Evolutionary conservation across 768 basidiomycete genomes (phyloP), one percentile per base, ranked within the genome.

Genomic region (Paxillus ammoniavirescens): DNA sequence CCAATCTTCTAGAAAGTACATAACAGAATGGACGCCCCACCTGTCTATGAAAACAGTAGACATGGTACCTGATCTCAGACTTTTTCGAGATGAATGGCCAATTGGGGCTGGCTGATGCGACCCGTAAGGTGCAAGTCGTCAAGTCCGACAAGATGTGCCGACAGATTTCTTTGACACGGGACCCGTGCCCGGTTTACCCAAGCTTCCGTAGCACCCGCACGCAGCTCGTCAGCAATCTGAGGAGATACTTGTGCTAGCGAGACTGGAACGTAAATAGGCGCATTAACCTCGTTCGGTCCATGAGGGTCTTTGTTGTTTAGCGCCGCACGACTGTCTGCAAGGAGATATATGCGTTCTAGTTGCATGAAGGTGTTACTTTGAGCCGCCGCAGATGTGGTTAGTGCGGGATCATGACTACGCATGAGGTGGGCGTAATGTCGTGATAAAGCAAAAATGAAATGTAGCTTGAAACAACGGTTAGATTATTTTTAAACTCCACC

Each of bases 381-480:
- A 26, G 3, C 26, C 26, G 3, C 21, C 21, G 21, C 21, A 21
- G 21, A 21, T 21, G 21, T 21, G 21, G 21, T 21, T 21, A 21
- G 21, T 21, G 42, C 41, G 56, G 40, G 47, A 50, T 59, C 56
- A 49, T 75, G 65, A 53, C 74, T 73, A n/a, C 80, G 79, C 28
- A 73, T 69, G 36, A 90, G 72, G 42, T 80, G 75, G 8, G 76
- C 70, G 66, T 89, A 84, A 59, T 83, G 82, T 47, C 79, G 85
- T 7, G 86, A 81, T 10, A 92, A 77, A 2, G 87, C 81, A 55
- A 91, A 75, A 35, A 91, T 79, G 69, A 89, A 87, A 67, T 91
- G 89, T 48, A 91, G 75, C 89, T 90, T 57, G 42, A 28, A 13
- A 10, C 37, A 15, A 49, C 7, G 28, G 44, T 15, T 37, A 28